Evolutionary conservation across 352 stramenopile genomes (phyloP).

Genomic region (Globisporangium mamillatum): DNA sequence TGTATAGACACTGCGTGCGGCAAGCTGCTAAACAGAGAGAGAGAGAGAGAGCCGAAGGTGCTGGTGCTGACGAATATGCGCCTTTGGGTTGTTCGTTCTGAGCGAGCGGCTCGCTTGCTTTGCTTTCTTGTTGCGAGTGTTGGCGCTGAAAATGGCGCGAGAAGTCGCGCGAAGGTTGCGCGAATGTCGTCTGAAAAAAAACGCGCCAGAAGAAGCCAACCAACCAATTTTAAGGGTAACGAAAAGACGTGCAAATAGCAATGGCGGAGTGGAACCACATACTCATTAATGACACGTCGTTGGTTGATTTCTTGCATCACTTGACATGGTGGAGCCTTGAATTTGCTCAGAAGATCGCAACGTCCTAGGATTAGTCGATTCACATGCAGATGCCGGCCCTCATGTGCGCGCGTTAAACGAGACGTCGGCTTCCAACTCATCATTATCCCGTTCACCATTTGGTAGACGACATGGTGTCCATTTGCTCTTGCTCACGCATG

Average conservation of each 20-base stretch:
- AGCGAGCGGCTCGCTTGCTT: constrained; percentile 1
- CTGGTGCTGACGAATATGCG: constrained; percentile 11
- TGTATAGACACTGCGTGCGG: not conserved
- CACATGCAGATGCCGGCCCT: not conserved
- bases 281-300: not conserved
- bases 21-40: not conserved
- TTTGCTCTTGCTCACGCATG: not conserved
- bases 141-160: not conserved
- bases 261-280: not conserved
- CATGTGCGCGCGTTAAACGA: not conserved
- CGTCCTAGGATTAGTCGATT: not conserved
- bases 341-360: constrained; percentile 1
- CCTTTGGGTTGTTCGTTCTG: constrained; percentile 1
- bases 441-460: not conserved
- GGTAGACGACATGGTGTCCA: not conserved
- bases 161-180: constrained; percentile 16
- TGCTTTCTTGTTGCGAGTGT: not conserved
- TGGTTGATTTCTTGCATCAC: not conserved
- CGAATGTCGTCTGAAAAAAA: constrained; percentile 14
- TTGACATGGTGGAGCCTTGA: not conserved
- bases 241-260: constrained; percentile 2
- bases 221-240: constrained; percentile 17
- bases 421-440: not conserved
- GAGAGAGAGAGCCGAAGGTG: not conserved
- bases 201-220: constrained; percentile 14